A percentile compares a stretch with the other conserved stretches of the same genome.
These are phyloP conservation scores for Kwoniella europaea DNA, from an alignment of 768 basidiomycete genomes.

Conservation along the genomic window DNA sequence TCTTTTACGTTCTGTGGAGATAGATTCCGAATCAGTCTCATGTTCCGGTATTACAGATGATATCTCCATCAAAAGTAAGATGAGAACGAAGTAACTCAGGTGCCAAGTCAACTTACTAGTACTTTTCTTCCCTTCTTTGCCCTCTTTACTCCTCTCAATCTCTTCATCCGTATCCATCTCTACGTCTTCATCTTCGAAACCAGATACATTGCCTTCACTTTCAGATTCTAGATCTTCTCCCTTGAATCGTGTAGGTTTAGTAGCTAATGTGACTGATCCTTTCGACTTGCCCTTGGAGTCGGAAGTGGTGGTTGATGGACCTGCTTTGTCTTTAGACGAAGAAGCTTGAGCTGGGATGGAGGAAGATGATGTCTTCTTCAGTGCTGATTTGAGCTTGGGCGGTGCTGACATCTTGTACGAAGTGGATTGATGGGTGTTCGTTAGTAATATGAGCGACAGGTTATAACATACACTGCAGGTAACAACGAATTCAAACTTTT, in stretches of 20 bases:
- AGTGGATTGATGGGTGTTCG: not conserved
- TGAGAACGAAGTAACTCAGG: no score
- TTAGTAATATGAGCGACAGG: no score
- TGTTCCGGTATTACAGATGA: no score
- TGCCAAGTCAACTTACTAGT: conserved; percentile 43
- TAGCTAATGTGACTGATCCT: conserved; percentile 11
- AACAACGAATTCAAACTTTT: no score
- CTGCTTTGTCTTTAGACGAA: conserved; percentile 1
- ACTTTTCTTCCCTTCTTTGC: conserved; percentile 47
- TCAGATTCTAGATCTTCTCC: conserved; percentile 27
- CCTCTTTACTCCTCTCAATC: conserved; percentile 48
- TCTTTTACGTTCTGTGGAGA: conserved; percentile 54
- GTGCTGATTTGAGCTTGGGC: conserved; percentile 20
- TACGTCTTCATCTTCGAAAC: conserved; percentile 48
- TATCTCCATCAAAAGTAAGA: no score
- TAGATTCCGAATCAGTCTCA: not conserved
- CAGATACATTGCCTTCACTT: conserved; percentile 35
- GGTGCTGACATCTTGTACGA: conserved; percentile 5
- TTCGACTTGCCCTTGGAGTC: conserved; percentile 16
- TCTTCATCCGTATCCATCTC: conserved; percentile 54
- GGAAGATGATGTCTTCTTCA: conserved; percentile 8
- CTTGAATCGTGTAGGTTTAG: conserved; percentile 7
- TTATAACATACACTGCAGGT: no score
- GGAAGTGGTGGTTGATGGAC: conserved; percentile 8
- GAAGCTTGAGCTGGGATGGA: not conserved